These are phyloP conservation scores for Pterocarpus santalinus DNA, from an alignment of 306 rosid genomes.

Conservation along the genomic window DNA sequence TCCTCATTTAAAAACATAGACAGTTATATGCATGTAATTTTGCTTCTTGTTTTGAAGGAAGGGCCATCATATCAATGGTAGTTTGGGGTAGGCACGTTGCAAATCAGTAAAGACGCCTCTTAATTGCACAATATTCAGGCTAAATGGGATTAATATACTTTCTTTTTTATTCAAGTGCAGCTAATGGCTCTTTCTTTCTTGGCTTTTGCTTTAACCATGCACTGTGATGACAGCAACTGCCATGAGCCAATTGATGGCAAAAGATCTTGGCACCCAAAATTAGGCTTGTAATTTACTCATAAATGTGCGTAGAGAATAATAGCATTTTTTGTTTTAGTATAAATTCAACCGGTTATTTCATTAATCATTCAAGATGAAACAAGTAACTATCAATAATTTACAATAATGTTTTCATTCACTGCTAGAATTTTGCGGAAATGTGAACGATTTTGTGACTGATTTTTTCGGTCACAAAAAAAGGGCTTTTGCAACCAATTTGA, in stretches of 20 bases:
- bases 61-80: not conserved
- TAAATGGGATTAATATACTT: not conserved
- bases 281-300: constrained; percentile 6
- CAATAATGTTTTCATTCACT: not conserved
- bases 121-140: not conserved
- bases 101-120: not conserved
- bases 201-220: not conserved
- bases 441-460: no score
- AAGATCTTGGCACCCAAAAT: not conserved
- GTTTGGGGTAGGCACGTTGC: not conserved
- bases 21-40: not conserved
- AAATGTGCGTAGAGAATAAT: not conserved
- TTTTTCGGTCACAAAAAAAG: no score
- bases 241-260: not conserved
- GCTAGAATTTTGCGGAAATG: no score
- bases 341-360: not conserved
- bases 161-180: no score
- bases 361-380: not conserved
- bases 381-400: not conserved
- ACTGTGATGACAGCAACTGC: not conserved
- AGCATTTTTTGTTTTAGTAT: not conserved
- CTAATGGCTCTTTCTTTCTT: not conserved
- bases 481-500: no score
- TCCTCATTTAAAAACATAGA: not conserved
- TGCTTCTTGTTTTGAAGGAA: not conserved